phyloP scores from a whole-genome alignment of 2,329 filamentous ascomycete species.

The Ceratocystiopsis sp. region DNA sequence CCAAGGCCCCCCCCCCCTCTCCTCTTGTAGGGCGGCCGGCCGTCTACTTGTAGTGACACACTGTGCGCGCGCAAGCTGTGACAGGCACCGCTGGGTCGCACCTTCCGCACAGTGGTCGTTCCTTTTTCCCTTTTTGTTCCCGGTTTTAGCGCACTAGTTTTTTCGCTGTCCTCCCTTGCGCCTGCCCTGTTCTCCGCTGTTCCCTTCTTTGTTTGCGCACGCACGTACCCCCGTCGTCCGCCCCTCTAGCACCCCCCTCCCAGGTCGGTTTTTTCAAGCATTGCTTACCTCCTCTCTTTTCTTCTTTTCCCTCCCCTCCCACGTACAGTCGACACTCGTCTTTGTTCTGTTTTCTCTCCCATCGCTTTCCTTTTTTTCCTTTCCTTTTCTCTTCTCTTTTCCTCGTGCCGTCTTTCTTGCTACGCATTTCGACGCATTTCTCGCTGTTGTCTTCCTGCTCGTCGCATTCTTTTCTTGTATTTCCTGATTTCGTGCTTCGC shows the following conservation, averaged over 20 bases:
- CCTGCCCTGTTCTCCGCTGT: neutral
- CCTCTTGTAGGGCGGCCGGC: no score
- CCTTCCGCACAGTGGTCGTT: no score
- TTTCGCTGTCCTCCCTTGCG: neutral
- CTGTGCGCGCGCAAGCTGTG: no score
- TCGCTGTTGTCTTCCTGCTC: neutral
- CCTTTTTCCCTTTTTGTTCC: neutral
- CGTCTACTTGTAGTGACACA: no score
- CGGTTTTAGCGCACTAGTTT: neutral
- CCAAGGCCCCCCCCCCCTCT: no score
- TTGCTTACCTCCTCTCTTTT: slow-evolving; percentile 1
- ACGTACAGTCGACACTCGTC: no score
- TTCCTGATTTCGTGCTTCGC: slow-evolving; percentile 3
- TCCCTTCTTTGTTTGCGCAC: neutral
- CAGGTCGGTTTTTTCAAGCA: neutral
- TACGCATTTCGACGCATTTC: neutral
- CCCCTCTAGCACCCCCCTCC: neutral
- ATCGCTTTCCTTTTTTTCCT: slow-evolving; percentile 1
- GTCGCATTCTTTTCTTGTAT: slow-evolving; percentile 3
- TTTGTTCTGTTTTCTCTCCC: neutral
- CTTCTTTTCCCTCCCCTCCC: neutral
- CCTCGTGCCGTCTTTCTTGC: neutral
- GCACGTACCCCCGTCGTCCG: neutral
- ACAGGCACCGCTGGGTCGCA: no score
- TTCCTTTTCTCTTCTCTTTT: slow-evolving; percentile 1